Evolutionary conservation across 2,329 filamentous ascomycete species (phyloP).

Genomic region (Penicillium sp.): DNA sequence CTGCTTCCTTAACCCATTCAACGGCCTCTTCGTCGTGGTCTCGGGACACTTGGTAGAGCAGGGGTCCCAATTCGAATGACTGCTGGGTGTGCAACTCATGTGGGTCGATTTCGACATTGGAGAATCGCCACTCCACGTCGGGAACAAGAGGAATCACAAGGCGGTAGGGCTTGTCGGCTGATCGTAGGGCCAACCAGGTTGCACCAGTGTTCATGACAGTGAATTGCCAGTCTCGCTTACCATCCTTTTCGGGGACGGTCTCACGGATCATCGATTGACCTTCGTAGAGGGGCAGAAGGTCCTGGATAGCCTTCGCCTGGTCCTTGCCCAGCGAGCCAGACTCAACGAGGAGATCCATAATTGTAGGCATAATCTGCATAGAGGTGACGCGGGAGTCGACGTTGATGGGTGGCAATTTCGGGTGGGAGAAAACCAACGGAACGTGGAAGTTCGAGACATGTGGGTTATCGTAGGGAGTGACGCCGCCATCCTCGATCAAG

Average conservation of each 20-base stretch:
- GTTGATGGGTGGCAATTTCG: constrained; percentile 26
- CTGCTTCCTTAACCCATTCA: constrained; percentile 42
- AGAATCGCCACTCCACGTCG: constrained; percentile 57
- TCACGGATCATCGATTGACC: constrained; percentile 53
- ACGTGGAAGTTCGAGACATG: constrained; percentile 28
- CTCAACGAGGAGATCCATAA: constrained; percentile 50
- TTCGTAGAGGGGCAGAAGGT: constrained; percentile 51
- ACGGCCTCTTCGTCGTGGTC: constrained; percentile 38
- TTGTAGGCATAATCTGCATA: constrained; percentile 49
- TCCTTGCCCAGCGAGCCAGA: constrained; percentile 43
- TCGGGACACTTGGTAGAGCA: constrained; percentile 30
- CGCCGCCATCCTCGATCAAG: constrained; percentile 21
- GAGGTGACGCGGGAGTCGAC: constrained; percentile 25
- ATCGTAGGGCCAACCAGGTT: constrained; percentile 66
- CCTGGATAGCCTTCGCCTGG: constrained; percentile 39
- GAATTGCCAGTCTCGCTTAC: constrained; percentile 40
- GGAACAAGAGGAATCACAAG: constrained; percentile 78
- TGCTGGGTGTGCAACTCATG: constrained; percentile 38
- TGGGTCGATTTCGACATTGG: constrained; percentile 39
- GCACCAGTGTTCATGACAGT: constrained; percentile 41
- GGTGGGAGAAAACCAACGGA: constrained; percentile 27
- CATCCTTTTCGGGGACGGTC: constrained; percentile 38
- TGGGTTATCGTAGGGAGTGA: constrained; percentile 28
- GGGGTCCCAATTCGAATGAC: constrained; percentile 34
- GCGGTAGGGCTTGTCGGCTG: constrained; percentile 74